Evolutionary conservation across 2,329 filamentous ascomycete species (phyloP).

Genomic region (Colletotrichum kahawae): DNA sequence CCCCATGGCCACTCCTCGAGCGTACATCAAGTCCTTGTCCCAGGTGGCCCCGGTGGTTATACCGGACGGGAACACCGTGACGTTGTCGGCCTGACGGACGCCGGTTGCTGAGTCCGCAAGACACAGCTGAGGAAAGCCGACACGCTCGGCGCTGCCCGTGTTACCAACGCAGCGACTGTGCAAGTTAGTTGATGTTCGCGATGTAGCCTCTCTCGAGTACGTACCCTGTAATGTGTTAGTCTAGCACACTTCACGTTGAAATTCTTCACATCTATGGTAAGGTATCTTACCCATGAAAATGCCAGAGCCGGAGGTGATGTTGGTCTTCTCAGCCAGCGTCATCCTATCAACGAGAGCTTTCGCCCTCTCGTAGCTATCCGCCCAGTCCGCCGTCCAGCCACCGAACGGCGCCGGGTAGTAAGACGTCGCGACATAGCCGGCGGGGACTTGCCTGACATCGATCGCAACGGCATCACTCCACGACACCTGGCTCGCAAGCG

Average conservation of each 20-base stretch:
- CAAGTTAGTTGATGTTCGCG: background rate
- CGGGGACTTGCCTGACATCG: conserved; percentile 9
- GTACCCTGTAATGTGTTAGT: conserved; percentile 26
- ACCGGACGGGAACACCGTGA: conserved; percentile 80
- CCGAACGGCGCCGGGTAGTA: conserved; percentile 78
- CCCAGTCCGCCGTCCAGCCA: conserved; percentile 74
- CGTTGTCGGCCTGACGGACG: conserved; percentile 74
- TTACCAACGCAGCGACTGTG: conserved; percentile 74
- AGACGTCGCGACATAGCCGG: conserved; percentile 51
- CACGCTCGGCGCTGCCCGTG: conserved; percentile 71
- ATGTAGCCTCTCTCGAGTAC: background rate
- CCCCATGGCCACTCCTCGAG: conserved; percentile 70
- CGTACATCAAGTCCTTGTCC: conserved; percentile 74
- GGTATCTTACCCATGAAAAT: conserved; percentile 66
- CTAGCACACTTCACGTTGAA: background rate
- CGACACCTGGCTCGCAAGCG: conserved; percentile 1
- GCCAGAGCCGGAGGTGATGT: conserved; percentile 74
- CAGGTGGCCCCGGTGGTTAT: conserved; percentile 79
- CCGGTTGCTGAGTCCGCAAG: conserved; percentile 76
- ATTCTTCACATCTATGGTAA: conserved; percentile 11
- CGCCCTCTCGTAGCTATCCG: conserved; percentile 73
- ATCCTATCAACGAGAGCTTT: conserved; percentile 72
- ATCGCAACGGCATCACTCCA: conserved; percentile 5
- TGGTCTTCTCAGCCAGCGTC: conserved; percentile 83
- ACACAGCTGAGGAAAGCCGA: conserved; percentile 76